phyloP scores from a whole-genome alignment of 2,329 filamentous ascomycete genomes.

The Pseudocercospora musae region DNA sequence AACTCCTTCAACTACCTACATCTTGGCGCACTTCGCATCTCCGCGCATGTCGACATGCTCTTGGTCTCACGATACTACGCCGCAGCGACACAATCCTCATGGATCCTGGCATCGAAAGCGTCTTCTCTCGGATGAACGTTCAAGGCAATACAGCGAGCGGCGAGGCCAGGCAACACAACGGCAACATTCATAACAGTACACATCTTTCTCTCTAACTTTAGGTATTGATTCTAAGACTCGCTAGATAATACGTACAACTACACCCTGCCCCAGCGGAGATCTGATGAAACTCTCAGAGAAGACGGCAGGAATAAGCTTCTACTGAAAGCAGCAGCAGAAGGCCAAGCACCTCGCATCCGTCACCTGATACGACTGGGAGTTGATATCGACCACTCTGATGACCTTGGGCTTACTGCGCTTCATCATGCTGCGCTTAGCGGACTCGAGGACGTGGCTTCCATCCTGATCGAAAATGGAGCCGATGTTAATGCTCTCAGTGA shows the following conservation, averaged over 20 bases:
- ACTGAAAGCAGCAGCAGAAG: not conserved
- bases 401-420: not conserved
- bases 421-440: not conserved
- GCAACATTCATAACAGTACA: not conserved
- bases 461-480: not conserved
- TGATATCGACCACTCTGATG: not conserved
- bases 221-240: too few relatives aligned
- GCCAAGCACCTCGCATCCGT: not conserved
- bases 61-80: too few relatives aligned
- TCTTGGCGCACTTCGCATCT: too few relatives aligned
- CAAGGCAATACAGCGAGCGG: not conserved
- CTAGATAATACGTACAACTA: not conserved
- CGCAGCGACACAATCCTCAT: not conserved
- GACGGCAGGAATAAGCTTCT: not conserved
- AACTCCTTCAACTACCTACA: too few relatives aligned
- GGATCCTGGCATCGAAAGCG: not conserved
- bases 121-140: not conserved
- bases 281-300: not conserved
- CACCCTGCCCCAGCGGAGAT: not conserved
- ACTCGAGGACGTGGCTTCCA: not conserved
- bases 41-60: too few relatives aligned
- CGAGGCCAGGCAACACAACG: not conserved
- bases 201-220: too few relatives aligned
- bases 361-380: not conserved
- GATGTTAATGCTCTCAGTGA: not conserved